These are phyloP conservation scores for Pouteria glomerata DNA, from an alignment of 148 eudicot genomes.

Conservation along the genomic window DNA sequence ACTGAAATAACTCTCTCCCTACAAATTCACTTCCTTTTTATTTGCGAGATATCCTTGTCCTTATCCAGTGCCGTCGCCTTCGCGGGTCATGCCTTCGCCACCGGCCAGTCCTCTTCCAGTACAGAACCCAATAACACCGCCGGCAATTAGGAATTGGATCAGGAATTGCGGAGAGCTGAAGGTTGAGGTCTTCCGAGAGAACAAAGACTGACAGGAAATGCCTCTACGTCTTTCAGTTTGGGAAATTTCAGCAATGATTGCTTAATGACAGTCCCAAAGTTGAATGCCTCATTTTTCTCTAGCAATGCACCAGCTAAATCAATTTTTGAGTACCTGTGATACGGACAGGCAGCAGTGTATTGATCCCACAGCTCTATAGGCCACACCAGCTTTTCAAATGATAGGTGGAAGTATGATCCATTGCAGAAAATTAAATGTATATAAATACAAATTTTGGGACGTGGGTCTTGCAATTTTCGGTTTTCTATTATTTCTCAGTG, in stretches of 20 bases:
- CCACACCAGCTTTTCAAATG: conserved; percentile 48
- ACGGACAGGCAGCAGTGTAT: conserved; percentile 40
- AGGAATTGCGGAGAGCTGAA: conserved; percentile 50
- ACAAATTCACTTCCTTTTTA: too few relatives aligned
- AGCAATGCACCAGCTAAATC: conserved; percentile 44
- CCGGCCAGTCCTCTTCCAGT: too few relatives aligned
- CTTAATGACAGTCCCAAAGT: conserved; percentile 53
- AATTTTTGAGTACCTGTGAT: conserved; percentile 65
- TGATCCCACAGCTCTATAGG: conserved; percentile 35
- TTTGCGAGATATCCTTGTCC: too few relatives aligned
- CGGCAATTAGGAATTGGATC: conserved; percentile 41
- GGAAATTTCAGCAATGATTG: conserved; percentile 68
- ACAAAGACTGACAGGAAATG: conserved; percentile 38
- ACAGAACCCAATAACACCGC: too few relatives aligned
- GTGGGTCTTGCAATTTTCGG: too few relatives aligned
- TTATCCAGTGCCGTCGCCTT: too few relatives aligned
- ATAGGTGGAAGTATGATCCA: conserved; percentile 58
- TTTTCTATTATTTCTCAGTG: too few relatives aligned
- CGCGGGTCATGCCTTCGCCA: too few relatives aligned
- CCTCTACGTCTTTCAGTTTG: conserved; percentile 49
- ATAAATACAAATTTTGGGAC: too few relatives aligned
- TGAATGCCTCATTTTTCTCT: conserved; percentile 75
- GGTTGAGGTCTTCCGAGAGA: conserved; percentile 84
- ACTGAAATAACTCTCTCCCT: too few relatives aligned
- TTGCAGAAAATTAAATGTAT: too few relatives aligned